These are phyloP conservation scores for Aspergillus awamori DNA, from an alignment of 2,329 filamentous ascomycete species.

Conservation along the genomic window DNA sequence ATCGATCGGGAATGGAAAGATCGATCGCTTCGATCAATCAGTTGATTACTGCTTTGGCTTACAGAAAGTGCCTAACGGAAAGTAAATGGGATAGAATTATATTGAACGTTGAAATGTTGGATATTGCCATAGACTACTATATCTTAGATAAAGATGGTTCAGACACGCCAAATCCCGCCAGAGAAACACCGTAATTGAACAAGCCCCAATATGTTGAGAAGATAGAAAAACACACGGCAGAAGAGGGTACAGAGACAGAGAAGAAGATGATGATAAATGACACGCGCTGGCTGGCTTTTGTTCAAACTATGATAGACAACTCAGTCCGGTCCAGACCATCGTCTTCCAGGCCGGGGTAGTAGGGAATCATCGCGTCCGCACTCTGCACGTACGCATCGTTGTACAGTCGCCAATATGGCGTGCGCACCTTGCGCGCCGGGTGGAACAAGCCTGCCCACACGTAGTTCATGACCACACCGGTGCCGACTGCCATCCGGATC, in stretches of 20 bases:
- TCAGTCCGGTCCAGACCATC: conserved; percentile 78
- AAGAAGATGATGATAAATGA: conserved; percentile 15
- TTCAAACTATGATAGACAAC: conserved; percentile 77
- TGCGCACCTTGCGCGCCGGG: conserved; percentile 89
- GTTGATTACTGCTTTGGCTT: no score
- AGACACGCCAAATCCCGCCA: conserved; percentile 9
- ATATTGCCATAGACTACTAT: conserved; percentile 4
- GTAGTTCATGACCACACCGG: conserved; percentile 94
- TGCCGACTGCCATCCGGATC: conserved; percentile 88
- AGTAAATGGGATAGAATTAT: neutral
- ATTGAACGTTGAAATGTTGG: neutral
- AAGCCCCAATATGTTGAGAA: conserved; percentile 9
- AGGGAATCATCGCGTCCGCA: conserved; percentile 93
- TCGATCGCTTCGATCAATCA: no score
- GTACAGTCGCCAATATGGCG: conserved; percentile 94
- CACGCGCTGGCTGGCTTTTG: conserved; percentile 16
- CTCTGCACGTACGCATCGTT: conserved; percentile 95
- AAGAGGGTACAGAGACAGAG: conserved; percentile 4
- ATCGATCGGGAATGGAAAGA: no score
- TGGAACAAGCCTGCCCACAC: conserved; percentile 98
- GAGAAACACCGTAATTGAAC: conserved; percentile 13
- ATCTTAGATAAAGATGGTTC: neutral
- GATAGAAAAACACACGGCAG: conserved; percentile 4
- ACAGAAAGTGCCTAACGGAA: no score
- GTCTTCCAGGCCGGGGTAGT: conserved; percentile 85